A percentile compares a stretch with the other conserved stretches of the same genome.
These are phyloP conservation scores for Penicillium robsamsonii DNA, from an alignment of 495 filamentous ascomycete species.

Conservation along the genomic window DNA sequence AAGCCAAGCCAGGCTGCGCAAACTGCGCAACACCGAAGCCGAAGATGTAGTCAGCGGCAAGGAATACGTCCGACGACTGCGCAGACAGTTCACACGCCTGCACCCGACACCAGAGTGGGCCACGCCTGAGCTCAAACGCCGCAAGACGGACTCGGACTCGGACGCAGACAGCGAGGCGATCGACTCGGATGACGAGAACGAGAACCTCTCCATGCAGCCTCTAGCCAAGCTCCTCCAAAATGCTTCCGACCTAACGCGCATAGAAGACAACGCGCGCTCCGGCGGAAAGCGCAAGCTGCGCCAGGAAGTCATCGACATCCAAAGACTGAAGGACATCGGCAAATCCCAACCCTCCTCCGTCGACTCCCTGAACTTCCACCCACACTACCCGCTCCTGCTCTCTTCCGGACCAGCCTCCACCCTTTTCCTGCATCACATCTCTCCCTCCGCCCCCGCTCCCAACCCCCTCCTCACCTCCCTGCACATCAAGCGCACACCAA, in stretches of 20 bases:
- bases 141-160: constrained; percentile 50
- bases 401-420: constrained; percentile 82
- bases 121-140: constrained; percentile 51
- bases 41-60: constrained; percentile 85
- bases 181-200: constrained; percentile 60
- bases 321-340: constrained; percentile 63
- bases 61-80: constrained; percentile 77
- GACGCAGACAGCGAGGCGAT: constrained; percentile 41
- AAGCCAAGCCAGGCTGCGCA: constrained; percentile 67
- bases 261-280: constrained; percentile 35
- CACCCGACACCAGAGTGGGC: constrained; percentile 83
- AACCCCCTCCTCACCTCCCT: constrained; percentile 88
- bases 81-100: constrained; percentile 76
- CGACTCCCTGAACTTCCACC: constrained; percentile 85
- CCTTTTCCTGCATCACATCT: constrained; percentile 84
- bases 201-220: constrained; percentile 65
- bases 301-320: constrained; percentile 85
- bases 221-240: constrained; percentile 77
- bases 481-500: constrained; percentile 76
- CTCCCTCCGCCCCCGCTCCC: constrained; percentile 66
- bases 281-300: constrained; percentile 63
- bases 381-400: constrained; percentile 79
- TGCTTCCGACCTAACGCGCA: constrained; percentile 54
- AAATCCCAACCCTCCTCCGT: constrained; percentile 66
- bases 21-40: constrained; percentile 71